Evolutionary conservation across 805 yeast genomes (phyloP), one percentile per base, ranked within the genome.

Genomic region (Saccharomycopsis schoenii): DNA sequence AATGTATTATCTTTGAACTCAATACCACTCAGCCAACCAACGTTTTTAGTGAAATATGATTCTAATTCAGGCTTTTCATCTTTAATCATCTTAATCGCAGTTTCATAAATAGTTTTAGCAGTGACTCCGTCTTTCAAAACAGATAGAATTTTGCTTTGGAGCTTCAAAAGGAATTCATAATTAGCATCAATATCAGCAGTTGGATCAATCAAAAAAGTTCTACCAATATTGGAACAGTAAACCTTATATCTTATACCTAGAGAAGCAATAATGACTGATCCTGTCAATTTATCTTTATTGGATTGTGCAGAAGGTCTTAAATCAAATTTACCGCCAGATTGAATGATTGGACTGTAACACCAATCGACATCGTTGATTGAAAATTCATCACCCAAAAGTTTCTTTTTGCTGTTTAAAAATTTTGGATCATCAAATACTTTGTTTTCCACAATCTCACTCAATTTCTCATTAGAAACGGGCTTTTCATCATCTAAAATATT

Each of bases 131-230:
- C 85, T 66, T 81, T 87, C 66, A 90, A 75, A 40, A 82, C 72
- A 19, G 76, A 74, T 12, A 85, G 70, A n/a, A 89, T 80, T 68
- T 83, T 82, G 55, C 78, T 76, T 74, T 93, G 96, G 54, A 91
- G 78, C 57, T 78, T 78, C 60, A 89, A 72, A 66, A 92, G 76
- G 67, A 88, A 83, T 64, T 87, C 93, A 72, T 93, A 93, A 71
- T 88, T 86, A 59, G 77, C 74, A 66, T 88, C 93, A 77, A 89
- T 84, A 65, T 84, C 86, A 58, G 83, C 80, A 3, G 96, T 80
- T 11, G 97, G 97, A 70, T 89, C 96, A 68, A 93, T 89, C 70
- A 93, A 77, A 67, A 89, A 93, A 0, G 97, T 88, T 72, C 98
- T 81, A 9, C 87, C 92, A 56, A 93, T 76, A 67, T 88, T 89